Base-by-base conservation (phyloP, 2,329 filamentous ascomycete genomes). In the Diaporthe sp. region DNA sequence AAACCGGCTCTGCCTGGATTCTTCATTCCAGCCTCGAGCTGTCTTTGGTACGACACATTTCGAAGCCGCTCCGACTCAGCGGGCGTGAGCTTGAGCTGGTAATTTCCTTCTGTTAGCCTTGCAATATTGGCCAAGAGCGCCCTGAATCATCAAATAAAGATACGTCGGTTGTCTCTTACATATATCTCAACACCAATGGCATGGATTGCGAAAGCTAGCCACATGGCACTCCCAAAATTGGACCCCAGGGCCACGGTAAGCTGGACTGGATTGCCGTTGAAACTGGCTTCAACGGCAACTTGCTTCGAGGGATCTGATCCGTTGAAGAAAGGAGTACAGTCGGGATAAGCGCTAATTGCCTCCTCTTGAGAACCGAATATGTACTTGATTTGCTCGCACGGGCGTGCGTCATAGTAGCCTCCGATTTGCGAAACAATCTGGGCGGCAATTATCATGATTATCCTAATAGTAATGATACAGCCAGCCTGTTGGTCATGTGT, bases 161-260 rank as follows among this genome's bases (percentile, higher is more conserved):
- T 2, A 31, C 2, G 9, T 8, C 1, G 39, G 15, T 12, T 22
- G 20, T 12, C 25, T 4, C 85, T 80, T 77, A 87, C 85, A 75
- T 88, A 89, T 39, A 88, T 70, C 80, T 90, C 88, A 1, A 87
- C 82, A 0, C 85, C 86, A 31, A 89, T 72, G 13, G 83, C 83
- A 77, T 93, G 90, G 0, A 92, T 72, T 0, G 85, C 77, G 2
- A 91, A 78, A 0, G 88, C 86, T 7, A 92, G 72, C 89, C 89
- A 92, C 2, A 87, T 72, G 0, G 87, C 86, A 79, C 88, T 85
- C 3, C 88, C 90, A 76, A 92, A 92, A 1, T 79, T 82, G 0
- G 87, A 68, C 25, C 86, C 84, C n/a, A 91, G 80, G 0, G 84
- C 84, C 1, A 88, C 86, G 0, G 84, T 86, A 5, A 84, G 77